A percentile compares a stretch with the other conserved stretches of the same genome.
Conservation (phyloP, 768 basidiomycete species). For the Mycena indigotica region DNA sequence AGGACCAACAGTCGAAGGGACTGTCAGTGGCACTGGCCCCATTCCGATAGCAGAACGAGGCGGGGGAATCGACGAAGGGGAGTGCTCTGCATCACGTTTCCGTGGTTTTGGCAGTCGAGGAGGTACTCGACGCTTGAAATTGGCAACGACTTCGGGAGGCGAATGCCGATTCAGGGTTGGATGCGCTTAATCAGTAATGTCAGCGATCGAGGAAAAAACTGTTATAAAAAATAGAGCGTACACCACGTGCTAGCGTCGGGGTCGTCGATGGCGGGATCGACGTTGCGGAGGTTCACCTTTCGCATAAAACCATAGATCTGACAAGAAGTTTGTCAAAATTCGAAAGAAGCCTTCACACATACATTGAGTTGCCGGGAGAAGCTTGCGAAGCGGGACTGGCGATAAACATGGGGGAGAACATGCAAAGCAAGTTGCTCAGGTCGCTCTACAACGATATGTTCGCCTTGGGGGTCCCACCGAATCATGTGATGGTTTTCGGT, state of each 20-base stretch:
- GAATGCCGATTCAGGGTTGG: conserved; percentile 91
- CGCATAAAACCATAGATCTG: conserved; percentile 99
- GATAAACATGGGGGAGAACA: conserved; percentile 91
- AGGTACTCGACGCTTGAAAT: conserved; percentile 94
- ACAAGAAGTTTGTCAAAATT: conserved; percentile 27
- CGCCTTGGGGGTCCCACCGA: conserved; percentile 91
- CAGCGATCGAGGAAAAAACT: conserved; percentile 19
- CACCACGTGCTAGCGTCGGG: conserved; percentile 98
- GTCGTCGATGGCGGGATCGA: conserved; percentile 93
- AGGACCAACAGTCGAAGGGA: conserved; percentile 52
- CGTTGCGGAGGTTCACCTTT: conserved; percentile 93
- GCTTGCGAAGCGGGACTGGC: conserved; percentile 95
- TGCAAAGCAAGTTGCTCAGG: conserved; percentile 93
- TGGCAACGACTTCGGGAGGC: conserved; percentile 85
- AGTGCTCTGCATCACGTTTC: conserved; percentile 74
- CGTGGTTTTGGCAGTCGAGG: conserved; percentile 87
- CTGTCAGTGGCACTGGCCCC: conserved; percentile 66
- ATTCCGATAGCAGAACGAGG: conserved; percentile 77
- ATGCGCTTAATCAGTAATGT: conserved; percentile 59
- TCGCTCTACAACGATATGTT: conserved; percentile 93
- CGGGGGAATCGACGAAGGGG: conserved; percentile 71
- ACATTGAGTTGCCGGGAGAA: conserved; percentile 98
- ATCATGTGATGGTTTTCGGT: conserved; percentile 97
- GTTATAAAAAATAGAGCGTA: conserved; percentile 46
- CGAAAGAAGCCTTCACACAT: conserved; percentile 38